Evolutionary conservation across 306 rosid genomes (phyloP).

Genomic region (Cucurbita ficifolia): DNA sequence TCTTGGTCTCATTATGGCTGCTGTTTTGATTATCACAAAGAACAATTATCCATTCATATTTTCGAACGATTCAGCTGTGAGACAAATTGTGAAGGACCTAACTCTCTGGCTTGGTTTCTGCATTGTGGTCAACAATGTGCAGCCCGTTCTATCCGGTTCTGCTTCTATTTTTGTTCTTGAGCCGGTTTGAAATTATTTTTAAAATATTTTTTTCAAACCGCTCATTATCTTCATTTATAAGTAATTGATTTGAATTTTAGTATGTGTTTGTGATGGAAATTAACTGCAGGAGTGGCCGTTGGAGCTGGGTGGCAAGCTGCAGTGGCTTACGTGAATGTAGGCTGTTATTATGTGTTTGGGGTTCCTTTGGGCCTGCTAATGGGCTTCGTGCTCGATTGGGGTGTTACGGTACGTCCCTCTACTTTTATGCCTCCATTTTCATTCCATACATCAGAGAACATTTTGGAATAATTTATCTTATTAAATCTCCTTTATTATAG

Average conservation of each 20-base stretch:
- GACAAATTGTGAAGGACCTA: conserved; percentile 30
- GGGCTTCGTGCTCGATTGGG: conserved; percentile 38
- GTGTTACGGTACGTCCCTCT: conserved; percentile 26
- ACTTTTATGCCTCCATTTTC: too few relatives aligned
- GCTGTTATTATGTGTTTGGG: conserved; percentile 64
- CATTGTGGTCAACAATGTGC: conserved; percentile 63
- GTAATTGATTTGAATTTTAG: background rate
- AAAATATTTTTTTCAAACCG: too few relatives aligned
- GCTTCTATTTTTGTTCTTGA: background rate
- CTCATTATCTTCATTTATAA: too few relatives aligned
- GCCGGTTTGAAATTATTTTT: too few relatives aligned
- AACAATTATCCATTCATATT: conserved; percentile 39
- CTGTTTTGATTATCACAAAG: conserved; percentile 24
- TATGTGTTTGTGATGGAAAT: background rate
- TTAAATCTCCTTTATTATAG: too few relatives aligned
- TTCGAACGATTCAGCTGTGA: conserved; percentile 32
- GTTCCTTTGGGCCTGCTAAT: conserved; percentile 55
- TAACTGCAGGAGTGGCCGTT: conserved; percentile 51
- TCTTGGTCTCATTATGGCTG: conserved; percentile 20
- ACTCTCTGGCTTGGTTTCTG: conserved; percentile 54
- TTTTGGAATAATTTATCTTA: too few relatives aligned
- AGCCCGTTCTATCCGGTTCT: conserved; percentile 69
- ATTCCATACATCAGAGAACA: too few relatives aligned
- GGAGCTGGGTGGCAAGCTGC: conserved; percentile 83
- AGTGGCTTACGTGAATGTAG: conserved; percentile 62